Conservation (phyloP, 192 early-diverging fungal species). For the Allomyces macrogynus region DNA sequence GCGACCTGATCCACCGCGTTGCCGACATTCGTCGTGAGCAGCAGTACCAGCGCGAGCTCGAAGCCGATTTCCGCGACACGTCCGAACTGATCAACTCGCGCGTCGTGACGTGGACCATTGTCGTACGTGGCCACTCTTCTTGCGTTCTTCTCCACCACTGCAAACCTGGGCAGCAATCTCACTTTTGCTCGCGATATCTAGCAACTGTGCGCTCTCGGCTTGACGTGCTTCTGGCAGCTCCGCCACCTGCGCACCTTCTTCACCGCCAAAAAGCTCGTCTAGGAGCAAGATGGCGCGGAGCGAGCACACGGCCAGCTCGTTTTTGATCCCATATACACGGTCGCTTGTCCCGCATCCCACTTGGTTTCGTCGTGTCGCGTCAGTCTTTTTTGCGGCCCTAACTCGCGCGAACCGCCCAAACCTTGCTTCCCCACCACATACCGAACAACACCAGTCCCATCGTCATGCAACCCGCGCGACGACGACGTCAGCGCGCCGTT, state of each 20-base stretch:
- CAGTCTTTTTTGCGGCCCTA: too few relatives aligned
- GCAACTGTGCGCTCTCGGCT: slow-evolving; percentile 58
- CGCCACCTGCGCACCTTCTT: slow-evolving; percentile 69
- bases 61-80: slow-evolving; percentile 72
- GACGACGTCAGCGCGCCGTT: too few relatives aligned
- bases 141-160: too few relatives aligned
- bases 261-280: slow-evolving; percentile 56
- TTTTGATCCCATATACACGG: background rate
- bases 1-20: slow-evolving; percentile 64
- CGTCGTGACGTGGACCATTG: slow-evolving; percentile 68
- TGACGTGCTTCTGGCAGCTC: slow-evolving; percentile 70
- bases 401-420: too few relatives aligned
- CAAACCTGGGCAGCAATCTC: too few relatives aligned
- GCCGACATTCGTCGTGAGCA: slow-evolving; percentile 72
- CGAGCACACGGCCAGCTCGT: background rate
- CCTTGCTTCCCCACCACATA: too few relatives aligned
- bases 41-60: slow-evolving; percentile 70
- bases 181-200: background rate
- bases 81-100: slow-evolving; percentile 67
- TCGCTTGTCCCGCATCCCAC: too few relatives aligned
- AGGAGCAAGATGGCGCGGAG: background rate
- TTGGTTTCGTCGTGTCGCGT: too few relatives aligned
- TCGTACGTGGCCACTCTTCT: slow-evolving; percentile 4
- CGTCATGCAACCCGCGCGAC: too few relatives aligned
- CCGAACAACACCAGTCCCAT: too few relatives aligned